A percentile compares a stretch with the other conserved stretches of the same genome.
Evolutionary conservation across 768 basidiomycete genomes (phyloP).

Genomic region (Polyporus arcularius): DNA sequence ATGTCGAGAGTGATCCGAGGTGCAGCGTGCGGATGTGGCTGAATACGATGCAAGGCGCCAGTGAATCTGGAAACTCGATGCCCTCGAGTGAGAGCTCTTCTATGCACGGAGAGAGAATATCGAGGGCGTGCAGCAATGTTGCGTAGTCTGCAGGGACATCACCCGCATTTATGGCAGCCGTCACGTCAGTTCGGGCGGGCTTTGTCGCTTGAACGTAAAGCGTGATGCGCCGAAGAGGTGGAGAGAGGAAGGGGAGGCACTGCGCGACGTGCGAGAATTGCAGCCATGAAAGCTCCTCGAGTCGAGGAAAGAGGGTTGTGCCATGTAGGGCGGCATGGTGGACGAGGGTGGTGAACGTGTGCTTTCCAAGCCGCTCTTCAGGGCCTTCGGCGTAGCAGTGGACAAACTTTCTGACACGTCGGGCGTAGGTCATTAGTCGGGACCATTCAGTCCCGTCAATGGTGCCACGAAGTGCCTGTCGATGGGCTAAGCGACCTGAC

Average conservation of each 20-base stretch:
- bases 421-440: slow-evolving; percentile 8
- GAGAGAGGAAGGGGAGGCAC: slow-evolving; percentile 9
- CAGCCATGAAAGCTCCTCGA: slow-evolving; percentile 17
- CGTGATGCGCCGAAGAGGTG: slow-evolving; percentile 7
- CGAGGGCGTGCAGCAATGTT: background rate
- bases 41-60: slow-evolving; percentile 1
- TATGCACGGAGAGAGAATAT: slow-evolving; percentile 1
- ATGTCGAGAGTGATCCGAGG: slow-evolving; percentile 4
- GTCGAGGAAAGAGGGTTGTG: slow-evolving; percentile 6
- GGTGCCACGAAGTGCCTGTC: background rate
- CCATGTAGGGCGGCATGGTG: background rate
- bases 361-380: background rate
- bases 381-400: slow-evolving; percentile 5
- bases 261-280: slow-evolving; percentile 5
- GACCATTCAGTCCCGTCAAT: slow-evolving; percentile 2
- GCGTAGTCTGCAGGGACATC: background rate
- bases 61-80: slow-evolving; percentile 1
- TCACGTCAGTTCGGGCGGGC: background rate
- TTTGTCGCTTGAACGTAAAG: slow-evolving; percentile 1
- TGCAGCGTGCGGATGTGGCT: slow-evolving; percentile 5
- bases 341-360: slow-evolving; percentile 8
- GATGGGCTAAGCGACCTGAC: background rate
- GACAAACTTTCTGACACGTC: slow-evolving; percentile 14
- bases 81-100: slow-evolving; percentile 13
- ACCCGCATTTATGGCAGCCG: background rate